phyloP scores from a whole-genome alignment of 225 moss, liverwort and hornwort genomes.

The Climacium dendroides region DNA sequence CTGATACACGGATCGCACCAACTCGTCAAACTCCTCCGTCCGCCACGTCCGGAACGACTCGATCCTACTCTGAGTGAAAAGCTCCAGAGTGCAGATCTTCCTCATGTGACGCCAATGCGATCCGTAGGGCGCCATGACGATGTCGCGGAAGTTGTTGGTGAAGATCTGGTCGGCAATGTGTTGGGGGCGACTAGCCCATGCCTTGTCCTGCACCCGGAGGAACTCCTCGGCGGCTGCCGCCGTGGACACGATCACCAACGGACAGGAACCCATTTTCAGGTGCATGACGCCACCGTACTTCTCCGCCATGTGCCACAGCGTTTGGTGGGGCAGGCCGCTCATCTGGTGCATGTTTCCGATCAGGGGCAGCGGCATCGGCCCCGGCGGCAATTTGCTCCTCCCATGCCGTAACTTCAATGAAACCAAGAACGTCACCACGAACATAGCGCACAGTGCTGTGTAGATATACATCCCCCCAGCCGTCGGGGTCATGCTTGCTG shows the following conservation, averaged over 20 bases:
- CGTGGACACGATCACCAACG: conserved; percentile 16
- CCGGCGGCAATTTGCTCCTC: conserved; percentile 9
- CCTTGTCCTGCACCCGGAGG: conserved; percentile 21
- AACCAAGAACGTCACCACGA: neutral
- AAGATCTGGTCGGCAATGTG: neutral
- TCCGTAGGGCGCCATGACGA: conserved; percentile 17
- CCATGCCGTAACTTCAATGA: neutral
- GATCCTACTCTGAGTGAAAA: conserved; percentile 21
- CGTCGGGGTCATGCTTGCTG: neutral
- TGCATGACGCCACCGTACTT: conserved; percentile 24
- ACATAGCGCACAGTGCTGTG: neutral
- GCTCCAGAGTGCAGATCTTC: conserved; percentile 32
- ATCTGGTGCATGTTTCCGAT: conserved; percentile 33
- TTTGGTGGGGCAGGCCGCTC: neutral
- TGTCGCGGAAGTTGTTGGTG: neutral
- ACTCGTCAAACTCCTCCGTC: neutral
- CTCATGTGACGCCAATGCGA: conserved; percentile 37
- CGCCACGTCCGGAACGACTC: neutral
- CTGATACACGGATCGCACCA: conserved; percentile 9
- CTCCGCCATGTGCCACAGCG: conserved; percentile 10
- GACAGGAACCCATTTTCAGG: conserved; percentile 10
- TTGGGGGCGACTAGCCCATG: conserved; percentile 13
- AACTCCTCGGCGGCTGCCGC: conserved; percentile 24
- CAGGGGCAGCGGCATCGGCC: conserved; percentile 11
- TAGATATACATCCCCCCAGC: neutral